A percentile compares a stretch with the other conserved stretches of the same genome.
These are phyloP conservation scores for Backusella australiensis DNA, from an alignment of 192 early-diverging fungal genomes.

Conservation along the genomic window DNA sequence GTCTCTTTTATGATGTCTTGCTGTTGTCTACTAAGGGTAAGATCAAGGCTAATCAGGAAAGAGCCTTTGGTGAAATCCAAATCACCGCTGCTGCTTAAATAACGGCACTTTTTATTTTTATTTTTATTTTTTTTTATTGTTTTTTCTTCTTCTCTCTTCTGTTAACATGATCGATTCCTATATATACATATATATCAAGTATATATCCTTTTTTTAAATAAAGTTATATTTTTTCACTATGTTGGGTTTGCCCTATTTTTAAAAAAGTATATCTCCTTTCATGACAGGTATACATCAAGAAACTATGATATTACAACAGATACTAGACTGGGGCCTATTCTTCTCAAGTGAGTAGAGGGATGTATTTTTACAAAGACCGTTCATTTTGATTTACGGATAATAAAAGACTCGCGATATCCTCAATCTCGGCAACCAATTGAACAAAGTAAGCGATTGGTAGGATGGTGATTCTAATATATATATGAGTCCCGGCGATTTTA, in stretches of 20 bases:
- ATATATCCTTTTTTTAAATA: not conserved
- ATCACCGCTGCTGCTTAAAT: slow-evolving; percentile 43
- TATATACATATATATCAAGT: slow-evolving; percentile 1
- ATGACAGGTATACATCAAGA: no score
- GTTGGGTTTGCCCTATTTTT: not conserved
- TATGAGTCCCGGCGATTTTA: not conserved
- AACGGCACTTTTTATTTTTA: not conserved
- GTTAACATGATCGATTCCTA: not conserved
- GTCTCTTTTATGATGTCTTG: slow-evolving; percentile 91
- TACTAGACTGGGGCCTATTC: no score
- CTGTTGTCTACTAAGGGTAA: slow-evolving; percentile 86
- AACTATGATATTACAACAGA: no score
- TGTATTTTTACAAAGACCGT: no score
- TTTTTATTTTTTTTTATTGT: not conserved
- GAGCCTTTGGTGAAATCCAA: slow-evolving; percentile 81
- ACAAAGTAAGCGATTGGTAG: no score
- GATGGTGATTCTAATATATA: no score
- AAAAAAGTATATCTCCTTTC: no score
- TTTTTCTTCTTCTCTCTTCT: not conserved
- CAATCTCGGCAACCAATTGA: no score
- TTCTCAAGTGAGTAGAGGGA: no score
- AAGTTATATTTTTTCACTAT: not conserved
- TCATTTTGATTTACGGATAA: no score
- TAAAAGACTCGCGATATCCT: no score
- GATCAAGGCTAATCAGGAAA: slow-evolving; percentile 75